Evolutionary conservation across 306 rosid genomes (phyloP).

Genomic region (Calophaca sinica): DNA sequence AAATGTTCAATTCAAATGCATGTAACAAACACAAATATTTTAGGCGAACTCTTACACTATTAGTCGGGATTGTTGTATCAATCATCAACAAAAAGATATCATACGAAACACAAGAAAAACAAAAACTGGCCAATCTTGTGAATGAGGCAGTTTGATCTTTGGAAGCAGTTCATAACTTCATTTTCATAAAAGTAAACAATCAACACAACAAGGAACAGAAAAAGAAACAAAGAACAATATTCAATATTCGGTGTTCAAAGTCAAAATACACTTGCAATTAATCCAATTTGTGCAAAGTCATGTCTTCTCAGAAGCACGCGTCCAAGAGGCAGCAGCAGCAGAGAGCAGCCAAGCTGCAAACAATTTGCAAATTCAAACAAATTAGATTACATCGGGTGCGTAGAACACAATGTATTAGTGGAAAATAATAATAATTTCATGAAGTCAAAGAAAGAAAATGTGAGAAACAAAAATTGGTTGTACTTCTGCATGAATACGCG

Average conservation of each 20-base stretch:
- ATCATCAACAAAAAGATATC: not conserved
- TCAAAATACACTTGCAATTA: constrained; percentile 26
- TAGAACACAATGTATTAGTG: not conserved
- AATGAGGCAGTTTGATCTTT: not conserved
- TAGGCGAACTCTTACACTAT: too few relatives aligned
- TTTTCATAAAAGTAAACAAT: constrained; percentile 30
- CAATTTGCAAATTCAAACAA: constrained; percentile 14
- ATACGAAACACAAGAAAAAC: not conserved
- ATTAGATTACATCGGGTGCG: constrained; percentile 11
- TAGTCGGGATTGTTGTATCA: too few relatives aligned
- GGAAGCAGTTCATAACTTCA: constrained; percentile 16
- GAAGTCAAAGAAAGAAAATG: not conserved
- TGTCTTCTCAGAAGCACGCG: constrained; percentile 76
- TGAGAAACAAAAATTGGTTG: not conserved
- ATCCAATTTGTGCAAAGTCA: constrained; percentile 40
- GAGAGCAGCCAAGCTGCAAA: constrained; percentile 93
- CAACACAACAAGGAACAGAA: constrained; percentile 28
- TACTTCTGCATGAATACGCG: not conserved
- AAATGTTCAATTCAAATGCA: too few relatives aligned
- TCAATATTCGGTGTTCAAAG: not conserved
- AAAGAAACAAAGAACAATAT: constrained; percentile 23
- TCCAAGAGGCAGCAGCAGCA: constrained; percentile 97
- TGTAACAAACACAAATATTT: too few relatives aligned
- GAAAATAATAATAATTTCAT: too few relatives aligned
- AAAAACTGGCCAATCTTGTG: not conserved